phyloP scores from a whole-genome alignment of 2,329 filamentous ascomycete species.

The Ilyonectria destructans region DNA sequence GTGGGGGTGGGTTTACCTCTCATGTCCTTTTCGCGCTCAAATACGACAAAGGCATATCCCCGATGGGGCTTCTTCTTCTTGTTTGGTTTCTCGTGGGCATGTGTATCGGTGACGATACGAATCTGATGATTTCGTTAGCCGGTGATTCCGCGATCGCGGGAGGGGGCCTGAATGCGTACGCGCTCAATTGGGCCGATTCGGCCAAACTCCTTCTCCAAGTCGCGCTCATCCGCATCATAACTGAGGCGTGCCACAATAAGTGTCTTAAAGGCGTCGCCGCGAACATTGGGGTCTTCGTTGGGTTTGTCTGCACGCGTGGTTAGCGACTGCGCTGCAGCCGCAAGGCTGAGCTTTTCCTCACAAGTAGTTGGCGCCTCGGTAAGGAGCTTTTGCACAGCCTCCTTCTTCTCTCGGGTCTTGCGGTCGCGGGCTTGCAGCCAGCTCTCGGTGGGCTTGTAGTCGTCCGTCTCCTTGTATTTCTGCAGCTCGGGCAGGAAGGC shows the following conservation, averaged over 20 bases:
- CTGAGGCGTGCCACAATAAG: slow-evolving; percentile 92
- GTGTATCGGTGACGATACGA: slow-evolving; percentile 86
- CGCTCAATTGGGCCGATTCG: slow-evolving; percentile 95
- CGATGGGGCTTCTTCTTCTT: slow-evolving; percentile 87
- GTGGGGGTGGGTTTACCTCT: slow-evolving; percentile 82
- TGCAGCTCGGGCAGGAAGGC: slow-evolving; percentile 82
- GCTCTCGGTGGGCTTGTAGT: slow-evolving; percentile 88
- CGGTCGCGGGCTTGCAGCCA: slow-evolving; percentile 92
- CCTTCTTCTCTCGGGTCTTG: slow-evolving; percentile 85
- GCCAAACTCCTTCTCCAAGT: slow-evolving; percentile 93
- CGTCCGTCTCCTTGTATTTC: slow-evolving; percentile 84
- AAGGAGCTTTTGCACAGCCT: slow-evolving; percentile 74
- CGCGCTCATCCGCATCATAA: slow-evolving; percentile 90
- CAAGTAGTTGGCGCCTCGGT: slow-evolving; percentile 77
- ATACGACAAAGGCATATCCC: slow-evolving; percentile 97
- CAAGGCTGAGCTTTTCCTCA: slow-evolving; percentile 55
- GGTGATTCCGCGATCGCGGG: slow-evolving; percentile 6
- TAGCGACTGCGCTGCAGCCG: slow-evolving; percentile 28
- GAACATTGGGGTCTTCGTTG: slow-evolving; percentile 86
- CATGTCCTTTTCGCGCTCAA: slow-evolving; percentile 98
- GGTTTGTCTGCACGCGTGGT: slow-evolving; percentile 77
- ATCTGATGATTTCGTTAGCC: slow-evolving; percentile 71
- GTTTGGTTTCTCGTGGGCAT: slow-evolving; percentile 77
- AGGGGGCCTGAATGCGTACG: slow-evolving; percentile 65
- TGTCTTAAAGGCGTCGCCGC: slow-evolving; percentile 95